Conservation (phyloP, 306 rosid species). For the Luffa acutangula region DNA sequence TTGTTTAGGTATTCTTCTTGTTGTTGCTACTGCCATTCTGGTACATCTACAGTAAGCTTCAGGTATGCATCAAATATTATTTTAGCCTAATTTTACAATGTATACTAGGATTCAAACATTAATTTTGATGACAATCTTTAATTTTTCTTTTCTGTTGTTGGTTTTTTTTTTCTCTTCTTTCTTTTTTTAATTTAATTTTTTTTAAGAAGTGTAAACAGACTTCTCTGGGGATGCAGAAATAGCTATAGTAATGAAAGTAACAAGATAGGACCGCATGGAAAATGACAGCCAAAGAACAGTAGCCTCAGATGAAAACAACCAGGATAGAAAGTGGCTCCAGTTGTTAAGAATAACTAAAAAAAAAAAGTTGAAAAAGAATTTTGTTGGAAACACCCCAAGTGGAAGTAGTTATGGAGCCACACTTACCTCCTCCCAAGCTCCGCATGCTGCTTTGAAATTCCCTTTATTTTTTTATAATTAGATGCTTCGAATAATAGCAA, state of each 20-base stretch:
- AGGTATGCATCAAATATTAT: conserved; percentile 35
- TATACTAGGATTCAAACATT: background rate
- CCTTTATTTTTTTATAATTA: background rate
- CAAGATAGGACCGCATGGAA: background rate
- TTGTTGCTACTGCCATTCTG: conserved; percentile 81
- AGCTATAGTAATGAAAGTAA: background rate
- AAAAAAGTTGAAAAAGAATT: background rate
- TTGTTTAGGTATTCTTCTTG: conserved; percentile 59
- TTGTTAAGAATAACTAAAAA: background rate
- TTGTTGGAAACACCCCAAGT: background rate
- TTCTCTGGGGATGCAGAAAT: background rate
- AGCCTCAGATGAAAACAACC: background rate
- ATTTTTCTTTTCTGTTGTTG: background rate
- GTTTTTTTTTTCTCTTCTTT: too few species aligned
- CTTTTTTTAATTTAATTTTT: background rate
- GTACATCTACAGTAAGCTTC: conserved; percentile 87
- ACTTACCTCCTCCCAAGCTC: background rate
- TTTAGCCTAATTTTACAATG: background rate
- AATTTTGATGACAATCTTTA: background rate
- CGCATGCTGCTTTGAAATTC: background rate
- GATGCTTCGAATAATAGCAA: background rate
- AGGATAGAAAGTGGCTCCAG: background rate
- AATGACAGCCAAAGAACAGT: background rate
- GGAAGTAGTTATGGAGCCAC: background rate
- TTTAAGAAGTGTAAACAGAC: background rate